Conservation (phyloP, 129 eudicot genomes). For the Artemisia annua region DNA sequence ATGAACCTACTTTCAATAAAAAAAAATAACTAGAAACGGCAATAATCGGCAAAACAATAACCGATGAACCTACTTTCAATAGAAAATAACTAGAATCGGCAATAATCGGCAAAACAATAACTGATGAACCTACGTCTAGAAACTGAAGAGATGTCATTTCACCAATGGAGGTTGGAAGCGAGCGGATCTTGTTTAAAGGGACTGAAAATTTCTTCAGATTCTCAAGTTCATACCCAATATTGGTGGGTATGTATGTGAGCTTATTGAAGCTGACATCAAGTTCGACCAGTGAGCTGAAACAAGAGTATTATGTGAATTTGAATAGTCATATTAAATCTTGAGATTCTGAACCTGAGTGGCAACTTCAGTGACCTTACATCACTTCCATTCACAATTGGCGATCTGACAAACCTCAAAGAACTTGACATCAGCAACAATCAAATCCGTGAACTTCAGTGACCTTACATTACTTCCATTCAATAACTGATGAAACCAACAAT, state of each 20-base stretch:
- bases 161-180: constrained; percentile 86
- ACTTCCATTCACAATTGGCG: constrained; percentile 76
- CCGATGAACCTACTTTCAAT: too few species aligned
- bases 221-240: constrained; percentile 72
- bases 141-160: constrained; percentile 72
- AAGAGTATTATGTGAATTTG: background rate
- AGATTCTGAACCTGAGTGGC: constrained; percentile 67
- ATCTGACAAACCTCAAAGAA: constrained; percentile 71
- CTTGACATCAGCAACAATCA: constrained; percentile 94
- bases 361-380: constrained; percentile 83
- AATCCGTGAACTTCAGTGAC: constrained; percentile 86
- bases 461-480: too few species aligned
- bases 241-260: constrained; percentile 83
- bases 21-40: too few species aligned
- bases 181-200: constrained; percentile 75
- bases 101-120: too few species aligned
- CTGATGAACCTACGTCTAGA: too few species aligned
- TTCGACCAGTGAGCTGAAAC: constrained; percentile 57
- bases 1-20: too few species aligned
- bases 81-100: too few species aligned
- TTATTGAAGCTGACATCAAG: constrained; percentile 90
- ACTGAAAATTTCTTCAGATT: constrained; percentile 62
- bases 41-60: too few species aligned
- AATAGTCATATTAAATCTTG: constrained; percentile 56
- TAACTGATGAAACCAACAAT: too few species aligned